Base-by-base conservation (phyloP, 108 stramenopile species). In the Asterionellopsis glacialis region DNA sequence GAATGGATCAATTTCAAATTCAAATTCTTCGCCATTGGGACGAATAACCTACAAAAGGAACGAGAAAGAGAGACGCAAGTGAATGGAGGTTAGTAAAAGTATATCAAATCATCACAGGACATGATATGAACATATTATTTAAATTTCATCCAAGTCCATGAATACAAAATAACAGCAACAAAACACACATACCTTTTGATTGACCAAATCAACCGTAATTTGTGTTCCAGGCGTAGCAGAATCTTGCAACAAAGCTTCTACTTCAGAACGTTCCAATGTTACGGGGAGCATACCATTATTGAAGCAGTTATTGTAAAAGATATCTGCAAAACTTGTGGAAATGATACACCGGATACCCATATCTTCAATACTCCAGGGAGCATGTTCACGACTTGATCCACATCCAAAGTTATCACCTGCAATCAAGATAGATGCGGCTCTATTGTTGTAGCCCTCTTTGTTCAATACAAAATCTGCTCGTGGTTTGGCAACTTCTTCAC, bases 281-380 rank as follows among this genome's bases (percentile, higher is more conserved):
- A 96, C 73, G 40, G 95, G 95, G 42, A 94, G 79, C 91, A 96
- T 96, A 12, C 95, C 95, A 60, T 96, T 96, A 74, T 96, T 96
- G 68, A 96, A 94, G 73, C 95, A 96, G 70, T 96, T 96, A 77
- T 94, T 94, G 85, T 90, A 96, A 74, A 96, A 96, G 25, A 96
- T 96, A 66, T 96, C 95, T 38, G 93, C 93, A 77, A 96, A 96
- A 12, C 83, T 85, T 43, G 95, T 93, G 53, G 83, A 76, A 63
- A 96, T 92, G 64, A 96, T 80, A 67, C 88, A 91, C 55, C 83
- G 71, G 59, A 96, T 90, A 18, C 95, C 95, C 85, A 91, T 80
- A 64, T 96, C 95, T 55, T 84, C 86, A 65, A 96, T 94, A 18
- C 88, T 85, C 95, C 95, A 96, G 1, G 95, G 95, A n/a, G 95